Evolutionary conservation across 495 filamentous ascomycete species (phyloP).

Genomic region (Penicillium soppii): DNA sequence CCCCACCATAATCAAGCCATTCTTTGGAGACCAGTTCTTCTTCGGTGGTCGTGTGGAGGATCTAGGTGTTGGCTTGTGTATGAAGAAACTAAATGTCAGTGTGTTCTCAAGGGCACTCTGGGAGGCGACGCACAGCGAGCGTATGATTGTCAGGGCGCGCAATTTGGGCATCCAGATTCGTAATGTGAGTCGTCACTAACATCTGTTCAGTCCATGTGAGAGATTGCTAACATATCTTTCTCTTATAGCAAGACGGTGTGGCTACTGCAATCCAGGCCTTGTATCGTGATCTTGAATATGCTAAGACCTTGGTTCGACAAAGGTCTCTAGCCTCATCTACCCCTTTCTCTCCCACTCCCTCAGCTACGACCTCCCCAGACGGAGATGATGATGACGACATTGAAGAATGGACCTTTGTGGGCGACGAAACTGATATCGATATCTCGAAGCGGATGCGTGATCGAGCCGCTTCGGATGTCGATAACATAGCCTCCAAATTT

Average conservation of each 20-base stretch:
- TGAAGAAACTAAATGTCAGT: constrained; percentile 83
- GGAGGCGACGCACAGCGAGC: constrained; percentile 82
- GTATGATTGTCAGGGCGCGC: constrained; percentile 84
- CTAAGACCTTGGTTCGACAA: constrained; percentile 78
- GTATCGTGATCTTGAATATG: constrained; percentile 94
- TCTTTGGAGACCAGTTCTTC: constrained; percentile 98
- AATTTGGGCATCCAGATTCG: constrained; percentile 84
- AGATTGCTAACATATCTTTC: constrained; percentile 1
- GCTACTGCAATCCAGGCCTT: constrained; percentile 86
- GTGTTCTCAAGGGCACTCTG: constrained; percentile 84
- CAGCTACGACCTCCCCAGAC: constrained; percentile 33
- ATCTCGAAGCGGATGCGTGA: constrained; percentile 42
- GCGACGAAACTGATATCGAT: constrained; percentile 62
- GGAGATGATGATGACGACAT: constrained; percentile 47
- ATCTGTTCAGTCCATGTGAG: not conserved
- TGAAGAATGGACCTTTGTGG: constrained; percentile 74
- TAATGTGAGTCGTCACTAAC: constrained; percentile 55
- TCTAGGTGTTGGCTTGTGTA: constrained; percentile 83
- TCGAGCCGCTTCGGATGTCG: constrained; percentile 28
- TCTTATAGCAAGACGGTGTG: constrained; percentile 78
- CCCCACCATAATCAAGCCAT: constrained; percentile 93
- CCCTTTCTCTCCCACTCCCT: constrained; percentile 40
- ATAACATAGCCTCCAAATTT: constrained; percentile 16
- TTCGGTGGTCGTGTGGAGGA: constrained; percentile 88
- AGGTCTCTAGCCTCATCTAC: constrained; percentile 43